Evolutionary conservation across 331 rosid genomes (phyloP).

Genomic region (Stylosanthes scabra): DNA sequence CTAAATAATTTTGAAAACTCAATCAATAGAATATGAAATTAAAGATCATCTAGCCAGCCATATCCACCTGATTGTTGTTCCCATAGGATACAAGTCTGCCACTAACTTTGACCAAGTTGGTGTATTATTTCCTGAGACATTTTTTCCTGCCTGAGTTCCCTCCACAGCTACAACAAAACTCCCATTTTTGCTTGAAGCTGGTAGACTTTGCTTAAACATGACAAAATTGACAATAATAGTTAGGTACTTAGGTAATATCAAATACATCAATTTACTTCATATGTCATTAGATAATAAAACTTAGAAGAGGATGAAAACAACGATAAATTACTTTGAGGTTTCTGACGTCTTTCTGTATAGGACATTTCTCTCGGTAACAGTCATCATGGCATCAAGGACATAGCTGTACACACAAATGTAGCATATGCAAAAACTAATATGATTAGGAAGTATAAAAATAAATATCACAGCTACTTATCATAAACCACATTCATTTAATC

Average conservation of each 20-base stretch:
- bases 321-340: constrained; percentile 61
- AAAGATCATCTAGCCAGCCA: constrained; percentile 11
- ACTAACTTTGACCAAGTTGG: constrained; percentile 82
- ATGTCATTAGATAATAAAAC: constrained; percentile 17
- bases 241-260: constrained; percentile 54
- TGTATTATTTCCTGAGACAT: constrained; percentile 49
- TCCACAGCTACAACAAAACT: constrained; percentile 57
- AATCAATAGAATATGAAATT: constrained; percentile 9
- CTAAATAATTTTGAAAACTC: constrained; percentile 31
- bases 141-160: constrained; percentile 54
- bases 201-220: constrained; percentile 94
- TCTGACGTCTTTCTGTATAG: constrained; percentile 48
- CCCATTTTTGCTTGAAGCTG: constrained; percentile 83
- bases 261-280: constrained; percentile 34
- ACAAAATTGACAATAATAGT: constrained; percentile 44
- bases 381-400: constrained; percentile 75
- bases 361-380: constrained; percentile 57
- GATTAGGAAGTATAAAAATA: constrained; percentile 24
- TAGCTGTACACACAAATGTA: constrained; percentile 53
- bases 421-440: constrained; percentile 28
- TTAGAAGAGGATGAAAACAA: constrained; percentile 22
- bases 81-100: constrained; percentile 70
- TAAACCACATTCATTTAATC: constrained; percentile 27
- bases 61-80: constrained; percentile 74
- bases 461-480: constrained; percentile 16